A percentile compares a stretch with the other conserved stretches of the same genome.
These are phyloP conservation scores for Sequoia sempervirens DNA, from an alignment of 75 land plant genomes.

Conservation along the genomic window DNA sequence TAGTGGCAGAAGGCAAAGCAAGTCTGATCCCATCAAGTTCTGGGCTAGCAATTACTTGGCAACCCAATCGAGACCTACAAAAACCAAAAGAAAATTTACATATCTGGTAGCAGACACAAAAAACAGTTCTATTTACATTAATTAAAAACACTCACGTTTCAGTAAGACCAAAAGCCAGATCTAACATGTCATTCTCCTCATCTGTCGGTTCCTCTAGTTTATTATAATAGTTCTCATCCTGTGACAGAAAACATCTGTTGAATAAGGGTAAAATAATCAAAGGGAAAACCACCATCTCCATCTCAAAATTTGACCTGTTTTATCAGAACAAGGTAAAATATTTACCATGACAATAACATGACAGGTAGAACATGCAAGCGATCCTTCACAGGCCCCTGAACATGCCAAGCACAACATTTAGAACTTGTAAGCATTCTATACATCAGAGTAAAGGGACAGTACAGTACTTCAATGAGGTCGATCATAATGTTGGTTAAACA, in stretches of 20 bases:
- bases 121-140: neutral
- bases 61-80: conserved; percentile 88
- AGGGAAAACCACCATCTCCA: neutral
- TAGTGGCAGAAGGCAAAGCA: conserved; percentile 80
- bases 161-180: conserved; percentile 96
- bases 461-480: neutral
- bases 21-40: conserved; percentile 89
- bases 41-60: conserved; percentile 88
- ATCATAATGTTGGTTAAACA: conserved; percentile 3
- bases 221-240: conserved; percentile 81
- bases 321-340: neutral
- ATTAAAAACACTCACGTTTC: conserved; percentile 49
- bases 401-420: neutral
- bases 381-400: conserved; percentile 96
- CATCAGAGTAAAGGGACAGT: neutral
- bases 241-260: neutral
- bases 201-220: conserved; percentile 89
- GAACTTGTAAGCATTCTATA: neutral
- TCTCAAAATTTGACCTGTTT: neutral
- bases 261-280: neutral
- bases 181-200: conserved; percentile 98
- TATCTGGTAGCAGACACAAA: neutral
- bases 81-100: neutral
- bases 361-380: conserved; percentile 96
- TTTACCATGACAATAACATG: conserved; percentile 90